Conservation (phyloP, 1,139 yeast species). For the Sugiyamaella pinicola region DNA sequence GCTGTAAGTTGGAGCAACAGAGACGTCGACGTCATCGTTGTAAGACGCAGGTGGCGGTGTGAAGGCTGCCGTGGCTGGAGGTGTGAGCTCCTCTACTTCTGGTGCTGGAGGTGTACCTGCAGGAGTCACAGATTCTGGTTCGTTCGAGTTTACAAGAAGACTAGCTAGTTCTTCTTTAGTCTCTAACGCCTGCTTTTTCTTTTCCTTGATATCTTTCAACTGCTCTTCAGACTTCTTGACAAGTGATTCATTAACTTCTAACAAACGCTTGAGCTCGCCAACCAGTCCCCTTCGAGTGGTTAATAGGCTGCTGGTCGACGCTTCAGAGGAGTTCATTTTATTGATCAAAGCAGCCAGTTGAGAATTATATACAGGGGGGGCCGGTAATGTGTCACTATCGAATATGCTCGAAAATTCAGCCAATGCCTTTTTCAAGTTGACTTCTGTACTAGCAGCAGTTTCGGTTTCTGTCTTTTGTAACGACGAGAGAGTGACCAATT, state of each 20-base stretch:
- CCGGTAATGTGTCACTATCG: slow-evolving; percentile 53
- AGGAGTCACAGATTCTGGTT: slow-evolving; percentile 34
- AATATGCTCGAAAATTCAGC: slow-evolving; percentile 33
- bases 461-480: slow-evolving; percentile 40
- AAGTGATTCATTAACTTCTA: slow-evolving; percentile 49
- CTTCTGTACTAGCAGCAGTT: slow-evolving; percentile 22
- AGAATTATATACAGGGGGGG: slow-evolving; percentile 53
- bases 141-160: slow-evolving; percentile 42
- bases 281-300: slow-evolving; percentile 48
- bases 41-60: not conserved
- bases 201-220: slow-evolving; percentile 48
- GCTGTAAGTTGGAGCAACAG: slow-evolving; percentile 46
- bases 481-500: slow-evolving; percentile 50
- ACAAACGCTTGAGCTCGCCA: slow-evolving; percentile 49
- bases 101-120: slow-evolving; percentile 26
- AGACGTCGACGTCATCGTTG: slow-evolving; percentile 37
- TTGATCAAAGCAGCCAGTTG: slow-evolving; percentile 41
- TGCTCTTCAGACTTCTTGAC: slow-evolving; percentile 51
- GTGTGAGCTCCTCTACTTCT: slow-evolving; percentile 18
- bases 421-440: slow-evolving; percentile 23
- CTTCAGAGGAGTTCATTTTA: slow-evolving; percentile 22
- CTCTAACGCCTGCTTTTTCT: slow-evolving; percentile 44
- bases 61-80: slow-evolving; percentile 31
- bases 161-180: slow-evolving; percentile 53
- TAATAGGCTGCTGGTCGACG: slow-evolving; percentile 44